Conservation (phyloP, 306 rosid species). For the Neltuma alba region DNA sequence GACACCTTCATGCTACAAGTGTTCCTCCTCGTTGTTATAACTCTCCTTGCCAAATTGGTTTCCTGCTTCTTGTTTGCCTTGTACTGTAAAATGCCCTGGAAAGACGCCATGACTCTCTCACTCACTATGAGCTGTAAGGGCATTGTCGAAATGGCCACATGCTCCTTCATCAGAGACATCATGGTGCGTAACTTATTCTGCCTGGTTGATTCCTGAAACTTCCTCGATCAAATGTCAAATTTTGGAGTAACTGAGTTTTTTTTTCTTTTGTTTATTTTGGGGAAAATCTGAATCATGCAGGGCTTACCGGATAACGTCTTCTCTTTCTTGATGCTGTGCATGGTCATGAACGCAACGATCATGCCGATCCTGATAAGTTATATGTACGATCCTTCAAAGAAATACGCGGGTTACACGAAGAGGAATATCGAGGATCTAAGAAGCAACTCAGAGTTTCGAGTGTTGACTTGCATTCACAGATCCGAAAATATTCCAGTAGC, state of each 20-base stretch:
- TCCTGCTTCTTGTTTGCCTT: constrained; percentile 43
- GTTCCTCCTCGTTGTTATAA: constrained; percentile 5
- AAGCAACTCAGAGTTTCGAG: constrained; percentile 47
- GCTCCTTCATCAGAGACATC: constrained; percentile 37
- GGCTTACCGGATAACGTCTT: constrained; percentile 24
- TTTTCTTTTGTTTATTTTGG: not conserved
- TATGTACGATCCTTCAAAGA: constrained; percentile 64
- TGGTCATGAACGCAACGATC: constrained; percentile 30
- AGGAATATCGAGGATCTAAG: constrained; percentile 49
- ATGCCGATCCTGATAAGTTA: constrained; percentile 34
- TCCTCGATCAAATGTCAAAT: not conserved
- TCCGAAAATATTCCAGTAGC: constrained; percentile 44
- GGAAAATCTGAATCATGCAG: constrained; percentile 35
- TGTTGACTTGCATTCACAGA: constrained; percentile 53
- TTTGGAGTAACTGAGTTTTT: no score
- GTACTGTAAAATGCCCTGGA: constrained; percentile 42
- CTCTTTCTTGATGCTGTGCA: constrained; percentile 30
- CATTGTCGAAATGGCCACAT: constrained; percentile 55
- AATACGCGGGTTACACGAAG: constrained; percentile 55
- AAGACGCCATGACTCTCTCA: constrained; percentile 48
- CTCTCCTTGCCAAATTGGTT: constrained; percentile 36
- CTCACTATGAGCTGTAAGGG: constrained; percentile 68
- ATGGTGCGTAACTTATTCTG: constrained; percentile 28
- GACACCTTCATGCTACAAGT: constrained; percentile 27
- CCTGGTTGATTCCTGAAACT: not conserved